Conservation (phyloP, 1,139 yeast species). For the Saccharomyces hybrid region DNA sequence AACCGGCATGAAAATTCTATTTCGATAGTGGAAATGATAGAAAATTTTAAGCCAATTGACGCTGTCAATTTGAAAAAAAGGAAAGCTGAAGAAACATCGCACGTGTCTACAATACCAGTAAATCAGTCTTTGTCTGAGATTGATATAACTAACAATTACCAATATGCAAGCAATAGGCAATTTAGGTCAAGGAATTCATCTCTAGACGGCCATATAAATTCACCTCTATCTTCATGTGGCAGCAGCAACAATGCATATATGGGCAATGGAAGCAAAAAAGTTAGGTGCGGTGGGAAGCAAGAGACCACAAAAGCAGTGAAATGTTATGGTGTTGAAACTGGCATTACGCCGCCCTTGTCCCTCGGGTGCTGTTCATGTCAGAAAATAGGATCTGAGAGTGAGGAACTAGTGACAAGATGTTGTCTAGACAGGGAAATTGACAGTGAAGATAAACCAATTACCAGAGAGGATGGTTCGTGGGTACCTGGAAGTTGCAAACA, state of each 20-base stretch:
- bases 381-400: not conserved
- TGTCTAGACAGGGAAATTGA: not conserved
- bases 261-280: not conserved
- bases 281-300: not conserved
- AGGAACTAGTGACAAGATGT: not conserved
- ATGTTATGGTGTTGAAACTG: not conserved
- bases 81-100: not conserved
- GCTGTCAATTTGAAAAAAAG: conserved; percentile 49
- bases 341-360: not conserved
- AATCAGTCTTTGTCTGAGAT: not conserved
- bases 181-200: not conserved
- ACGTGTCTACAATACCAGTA: not conserved
- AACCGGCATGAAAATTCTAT: not conserved
- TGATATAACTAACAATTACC: not conserved
- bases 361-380: not conserved
- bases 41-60: conserved; percentile 47
- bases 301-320: not conserved
- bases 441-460: not conserved
- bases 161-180: not conserved
- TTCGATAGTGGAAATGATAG: conserved; percentile 34
- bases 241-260: not conserved
- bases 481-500: conserved; percentile 82
- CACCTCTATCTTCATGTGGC: not conserved
- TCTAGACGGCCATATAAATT: not conserved
- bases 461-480: conserved; percentile 34